Percentiles rank a stretch among this genome's conserved stretches.
Conservation (phyloP, 2,329 filamentous ascomycete species). For the Stachybotrys chlorohalonatus region DNA sequence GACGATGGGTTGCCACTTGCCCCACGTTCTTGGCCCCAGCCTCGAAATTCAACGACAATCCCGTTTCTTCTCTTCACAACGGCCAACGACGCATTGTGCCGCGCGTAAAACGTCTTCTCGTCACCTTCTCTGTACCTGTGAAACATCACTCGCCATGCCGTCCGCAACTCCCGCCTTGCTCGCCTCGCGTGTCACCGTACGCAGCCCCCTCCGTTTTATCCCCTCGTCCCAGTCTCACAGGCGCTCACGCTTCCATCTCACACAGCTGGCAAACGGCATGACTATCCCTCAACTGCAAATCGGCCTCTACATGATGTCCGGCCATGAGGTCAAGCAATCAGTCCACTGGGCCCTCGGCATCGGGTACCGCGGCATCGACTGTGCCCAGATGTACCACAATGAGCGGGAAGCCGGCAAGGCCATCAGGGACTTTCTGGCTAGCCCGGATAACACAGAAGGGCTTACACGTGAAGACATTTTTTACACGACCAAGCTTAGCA, state of each 20-base stretch:
- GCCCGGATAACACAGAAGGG: constrained; percentile 34
- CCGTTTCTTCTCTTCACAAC: background rate
- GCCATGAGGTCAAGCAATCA: constrained; percentile 47
- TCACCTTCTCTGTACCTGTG: background rate
- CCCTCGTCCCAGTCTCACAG: background rate
- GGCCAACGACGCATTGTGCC: no score
- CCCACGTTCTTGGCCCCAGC: background rate
- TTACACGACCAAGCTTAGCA: constrained; percentile 71
- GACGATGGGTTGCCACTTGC: background rate
- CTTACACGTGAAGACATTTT: constrained; percentile 62
- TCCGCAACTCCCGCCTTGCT: background rate
- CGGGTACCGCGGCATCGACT: constrained; percentile 43
- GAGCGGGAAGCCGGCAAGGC: constrained; percentile 61
- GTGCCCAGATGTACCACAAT: constrained; percentile 53
- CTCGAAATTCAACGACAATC: background rate
- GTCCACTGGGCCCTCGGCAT: constrained; percentile 48
- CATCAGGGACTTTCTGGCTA: constrained; percentile 47
- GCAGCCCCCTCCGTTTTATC: background rate
- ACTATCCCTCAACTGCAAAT: constrained; percentile 65
- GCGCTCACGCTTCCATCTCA: background rate
- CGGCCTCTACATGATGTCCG: constrained; percentile 63
- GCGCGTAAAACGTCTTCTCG: background rate
- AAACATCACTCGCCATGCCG: background rate
- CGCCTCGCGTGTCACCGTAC: background rate
- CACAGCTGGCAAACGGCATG: constrained; percentile 54